These are phyloP conservation scores for Candida maesae DNA, from an alignment of 805 yeast species.

Conservation along the genomic window DNA sequence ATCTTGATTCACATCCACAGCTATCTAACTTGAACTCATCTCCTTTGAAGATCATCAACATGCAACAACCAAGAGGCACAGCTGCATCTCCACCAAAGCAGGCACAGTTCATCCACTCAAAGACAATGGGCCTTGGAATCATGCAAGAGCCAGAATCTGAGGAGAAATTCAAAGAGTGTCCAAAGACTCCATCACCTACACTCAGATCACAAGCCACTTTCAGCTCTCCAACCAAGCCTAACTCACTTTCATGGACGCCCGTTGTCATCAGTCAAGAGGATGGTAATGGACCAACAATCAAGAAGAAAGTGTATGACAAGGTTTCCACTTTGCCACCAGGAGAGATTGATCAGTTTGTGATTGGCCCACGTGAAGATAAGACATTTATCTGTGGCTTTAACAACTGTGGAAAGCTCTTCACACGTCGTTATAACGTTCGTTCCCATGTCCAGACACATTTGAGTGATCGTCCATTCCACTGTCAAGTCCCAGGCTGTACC, in stretches of 20 bases:
- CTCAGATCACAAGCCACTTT: constrained; percentile 34
- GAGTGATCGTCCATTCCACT: constrained; percentile 87
- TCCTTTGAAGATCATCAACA: constrained; percentile 2
- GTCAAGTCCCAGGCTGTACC: constrained; percentile 60
- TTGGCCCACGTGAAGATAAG: constrained; percentile 72
- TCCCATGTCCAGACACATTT: constrained; percentile 97
- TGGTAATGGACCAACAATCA: constrained; percentile 4
- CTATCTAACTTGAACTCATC: constrained; percentile 5
- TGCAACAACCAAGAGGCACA: neutral
- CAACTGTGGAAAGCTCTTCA: constrained; percentile 77
- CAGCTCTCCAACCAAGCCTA: constrained; percentile 15
- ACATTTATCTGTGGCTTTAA: constrained; percentile 71
- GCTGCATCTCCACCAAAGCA: constrained; percentile 12
- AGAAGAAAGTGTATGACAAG: constrained; percentile 27
- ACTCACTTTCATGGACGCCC: constrained; percentile 24
- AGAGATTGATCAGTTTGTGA: constrained; percentile 76
- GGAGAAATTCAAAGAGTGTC: constrained; percentile 31
- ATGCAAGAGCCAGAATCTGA: constrained; percentile 27
- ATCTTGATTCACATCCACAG: neutral
- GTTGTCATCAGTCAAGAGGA: constrained; percentile 18
- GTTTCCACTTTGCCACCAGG: constrained; percentile 81
- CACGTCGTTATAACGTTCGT: constrained; percentile 85
- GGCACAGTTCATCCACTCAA: constrained; percentile 12
- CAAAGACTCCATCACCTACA: constrained; percentile 43
- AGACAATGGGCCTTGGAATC: constrained; percentile 15